Percentiles rank a stretch among this genome's conserved stretches.
Conservation (phyloP, 768 basidiomycete genomes). For the Collybia nuda region DNA sequence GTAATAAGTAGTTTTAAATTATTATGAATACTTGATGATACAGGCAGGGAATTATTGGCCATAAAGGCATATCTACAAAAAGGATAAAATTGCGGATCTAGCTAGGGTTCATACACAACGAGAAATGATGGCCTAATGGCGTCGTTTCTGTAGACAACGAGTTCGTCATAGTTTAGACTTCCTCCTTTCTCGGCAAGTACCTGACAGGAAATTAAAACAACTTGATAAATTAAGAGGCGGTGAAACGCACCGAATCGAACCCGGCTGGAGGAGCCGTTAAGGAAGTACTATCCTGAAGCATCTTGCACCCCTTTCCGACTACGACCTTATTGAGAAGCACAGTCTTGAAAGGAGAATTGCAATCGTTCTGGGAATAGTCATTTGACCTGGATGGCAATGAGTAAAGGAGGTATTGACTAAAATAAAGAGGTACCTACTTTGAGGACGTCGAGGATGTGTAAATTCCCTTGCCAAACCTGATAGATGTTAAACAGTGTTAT, state of each 20-base stretch:
- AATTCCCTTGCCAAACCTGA: constrained; percentile 67
- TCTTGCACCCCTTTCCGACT: constrained; percentile 68
- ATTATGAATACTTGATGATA: too few relatives aligned
- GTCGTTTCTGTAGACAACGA: constrained; percentile 69
- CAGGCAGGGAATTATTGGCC: too few relatives aligned
- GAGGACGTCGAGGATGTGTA: constrained; percentile 82
- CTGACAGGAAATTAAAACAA: constrained; percentile 27
- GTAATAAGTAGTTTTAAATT: too few relatives aligned
- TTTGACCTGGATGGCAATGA: constrained; percentile 44
- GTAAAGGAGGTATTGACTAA: background rate
- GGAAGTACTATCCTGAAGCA: constrained; percentile 54
- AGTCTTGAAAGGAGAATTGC: constrained; percentile 54
- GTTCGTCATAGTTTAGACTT: constrained; percentile 68
- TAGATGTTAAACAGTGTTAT: background rate
- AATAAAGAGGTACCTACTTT: constrained; percentile 38
- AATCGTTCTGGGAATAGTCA: constrained; percentile 65
- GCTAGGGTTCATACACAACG: constrained; percentile 61
- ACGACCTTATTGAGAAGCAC: constrained; percentile 76
- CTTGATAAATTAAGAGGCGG: background rate
- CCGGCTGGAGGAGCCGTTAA: constrained; percentile 60
- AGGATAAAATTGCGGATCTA: background rate
- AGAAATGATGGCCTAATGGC: constrained; percentile 73
- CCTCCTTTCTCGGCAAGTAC: constrained; percentile 69
- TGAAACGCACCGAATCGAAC: constrained; percentile 59
- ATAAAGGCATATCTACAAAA: background rate